Base-by-base conservation (phyloP, 2,329 filamentous ascomycete genomes). In the Exophiala sp. region DNA sequence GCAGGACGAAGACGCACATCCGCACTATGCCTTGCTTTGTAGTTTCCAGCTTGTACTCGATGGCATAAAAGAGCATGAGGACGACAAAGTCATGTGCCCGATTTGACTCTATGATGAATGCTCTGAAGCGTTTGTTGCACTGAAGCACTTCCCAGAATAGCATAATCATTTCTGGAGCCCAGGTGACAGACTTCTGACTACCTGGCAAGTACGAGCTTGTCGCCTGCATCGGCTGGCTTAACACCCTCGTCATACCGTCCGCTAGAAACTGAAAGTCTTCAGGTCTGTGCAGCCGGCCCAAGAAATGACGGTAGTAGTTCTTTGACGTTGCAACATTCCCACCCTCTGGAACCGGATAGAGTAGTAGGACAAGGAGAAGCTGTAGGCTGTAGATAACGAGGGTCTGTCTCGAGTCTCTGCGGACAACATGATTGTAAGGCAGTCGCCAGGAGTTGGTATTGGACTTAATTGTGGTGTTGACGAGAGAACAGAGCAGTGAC, bases 181-280 rank as follows among this genome's bases (percentile, higher is more conserved):
- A 95, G 66, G 89, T 89, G 48, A 89, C 77, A 0, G 87, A 82
- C 44, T 87, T 82, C 65, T 95, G 89, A 36, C 86, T 87, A 3
- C 91, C 89, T 0, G 92, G 91, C 1, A 96, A 82, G 69, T 96
- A 96, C 1, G 91, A 92, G 9, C 83, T 82, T 54, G 90, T 95
- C 40, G 90, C 87, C 72, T 95, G 90, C 58, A 96, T 84, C 77
- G 49, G 45, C 47, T 48, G 92, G 63, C 95, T 94, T 47, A 99
- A 76, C 44, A 97, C 89, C 63, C 91, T 84, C 0, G 87, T 91
- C 86, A 96, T 95, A 45, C 91, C 91, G 67, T 96, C 91, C 9
- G 95, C 89, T 20, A 97, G 84, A 68, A 99, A 99, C 69, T 99
- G 94, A 66, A 99, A 97, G 69, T 99, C 94, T 69, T 96, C 91